These are phyloP conservation scores for Phytophthora podocarpi DNA, from an alignment of 352 stramenopile species.

Conservation along the genomic window DNA sequence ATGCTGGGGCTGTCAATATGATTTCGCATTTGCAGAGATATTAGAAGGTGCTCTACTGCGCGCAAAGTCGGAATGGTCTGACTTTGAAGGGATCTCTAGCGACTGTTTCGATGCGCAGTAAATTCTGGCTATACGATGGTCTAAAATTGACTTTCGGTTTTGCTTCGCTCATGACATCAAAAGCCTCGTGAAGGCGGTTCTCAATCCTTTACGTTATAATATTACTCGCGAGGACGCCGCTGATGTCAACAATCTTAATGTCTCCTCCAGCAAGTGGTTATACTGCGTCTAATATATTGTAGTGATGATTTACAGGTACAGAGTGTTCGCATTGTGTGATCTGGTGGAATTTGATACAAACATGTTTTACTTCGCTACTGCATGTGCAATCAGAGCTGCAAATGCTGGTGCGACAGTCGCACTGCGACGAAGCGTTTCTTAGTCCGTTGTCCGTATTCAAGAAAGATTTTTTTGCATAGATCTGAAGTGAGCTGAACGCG, in stretches of 20 bases:
- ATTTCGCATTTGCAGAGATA: constrained; percentile 2
- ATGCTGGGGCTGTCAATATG: background rate
- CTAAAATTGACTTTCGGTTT: constrained; percentile 2
- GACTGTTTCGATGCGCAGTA: background rate
- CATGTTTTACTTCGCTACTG: constrained; percentile 6
- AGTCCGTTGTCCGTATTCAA: background rate
- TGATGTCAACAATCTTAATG: constrained; percentile 1
- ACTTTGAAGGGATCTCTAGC: constrained; percentile 1
- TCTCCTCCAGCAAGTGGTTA: constrained; percentile 4
- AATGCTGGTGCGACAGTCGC: background rate
- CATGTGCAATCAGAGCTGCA: background rate
- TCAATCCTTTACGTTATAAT: constrained; percentile 1
- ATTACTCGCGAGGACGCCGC: constrained; percentile 2
- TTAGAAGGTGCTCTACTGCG: background rate
- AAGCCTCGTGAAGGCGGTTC: constrained; percentile 22
- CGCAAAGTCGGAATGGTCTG: background rate
- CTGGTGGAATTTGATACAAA: constrained; percentile 16
- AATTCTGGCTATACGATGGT: constrained; percentile 3
- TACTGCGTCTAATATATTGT: background rate
- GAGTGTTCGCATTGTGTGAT: background rate
- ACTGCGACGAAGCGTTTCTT: background rate
- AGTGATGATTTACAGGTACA: constrained; percentile 3
- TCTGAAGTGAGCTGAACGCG: background rate
- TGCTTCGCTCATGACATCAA: constrained; percentile 17
- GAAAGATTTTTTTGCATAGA: background rate